Evolutionary conservation across 768 basidiomycete genomes (phyloP).

Genomic region (Mycena epipterygia): DNA sequence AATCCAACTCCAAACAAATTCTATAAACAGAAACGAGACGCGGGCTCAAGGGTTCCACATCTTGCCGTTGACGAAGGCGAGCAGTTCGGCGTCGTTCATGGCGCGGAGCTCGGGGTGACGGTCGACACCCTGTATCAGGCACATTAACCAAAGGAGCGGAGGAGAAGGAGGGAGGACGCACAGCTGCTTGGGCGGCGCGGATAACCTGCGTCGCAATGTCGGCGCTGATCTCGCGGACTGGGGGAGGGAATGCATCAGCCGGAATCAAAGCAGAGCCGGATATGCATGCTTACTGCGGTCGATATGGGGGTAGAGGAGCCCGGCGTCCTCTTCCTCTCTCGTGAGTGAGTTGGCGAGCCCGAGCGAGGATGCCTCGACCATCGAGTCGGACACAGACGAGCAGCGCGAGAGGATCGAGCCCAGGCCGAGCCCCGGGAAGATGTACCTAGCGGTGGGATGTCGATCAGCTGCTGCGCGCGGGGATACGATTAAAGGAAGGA

Average conservation of each 20-base stretch:
- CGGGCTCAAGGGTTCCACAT: slow-evolving; percentile 78
- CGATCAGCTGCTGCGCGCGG: not conserved
- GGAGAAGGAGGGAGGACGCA: slow-evolving; percentile 47
- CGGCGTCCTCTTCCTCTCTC: slow-evolving; percentile 71
- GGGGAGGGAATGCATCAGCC: not conserved
- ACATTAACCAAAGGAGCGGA: not conserved
- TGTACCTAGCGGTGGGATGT: slow-evolving; percentile 38
- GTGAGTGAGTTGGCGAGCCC: slow-evolving; percentile 84
- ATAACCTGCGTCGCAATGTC: slow-evolving; percentile 83
- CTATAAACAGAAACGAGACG: not conserved
- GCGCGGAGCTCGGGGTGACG: slow-evolving; percentile 64
- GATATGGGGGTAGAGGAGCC: slow-evolving; percentile 87
- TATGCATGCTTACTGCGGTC: slow-evolving; percentile 75
- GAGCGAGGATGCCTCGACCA: slow-evolving; percentile 91
- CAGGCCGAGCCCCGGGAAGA: slow-evolving; percentile 76
- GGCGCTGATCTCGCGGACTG: slow-evolving; percentile 86
- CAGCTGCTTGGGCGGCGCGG: slow-evolving; percentile 82
- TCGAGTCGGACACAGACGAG: slow-evolving; percentile 79
- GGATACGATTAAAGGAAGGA: slow-evolving; percentile 49
- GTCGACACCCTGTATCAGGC: slow-evolving; percentile 63
- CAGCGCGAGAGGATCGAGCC: slow-evolving; percentile 82
- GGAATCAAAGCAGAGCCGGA: not conserved
- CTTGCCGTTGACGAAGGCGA: slow-evolving; percentile 67
- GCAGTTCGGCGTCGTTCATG: slow-evolving; percentile 69
- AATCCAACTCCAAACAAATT: not conserved